Evolutionary conservation across 2,329 filamentous ascomycete species (phyloP), one percentile per base, ranked within the genome.

Genomic region (Aureobasidium sp.): DNA sequence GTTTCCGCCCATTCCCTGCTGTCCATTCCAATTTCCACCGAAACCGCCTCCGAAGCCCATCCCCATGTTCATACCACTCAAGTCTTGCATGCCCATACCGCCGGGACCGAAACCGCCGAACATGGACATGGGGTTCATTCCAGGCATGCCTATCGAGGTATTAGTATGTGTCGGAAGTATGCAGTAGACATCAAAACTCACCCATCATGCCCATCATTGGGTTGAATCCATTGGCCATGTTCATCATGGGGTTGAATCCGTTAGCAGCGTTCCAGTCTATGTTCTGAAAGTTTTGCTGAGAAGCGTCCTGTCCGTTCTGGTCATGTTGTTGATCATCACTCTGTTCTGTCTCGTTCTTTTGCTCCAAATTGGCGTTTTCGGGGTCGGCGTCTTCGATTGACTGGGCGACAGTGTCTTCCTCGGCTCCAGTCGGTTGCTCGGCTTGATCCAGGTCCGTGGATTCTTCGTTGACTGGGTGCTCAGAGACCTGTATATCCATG

Each of bases 171-270:
- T 64, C 17, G 13, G 21, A 54, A 37, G 37, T 40, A 33, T 31
- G 46, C 29, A 4, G 6, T 25, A 37, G 13, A 31, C 7, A 13
- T n/a, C 2, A 17, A 15, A 50, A 80, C 89, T 71, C 83, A 96
- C 92, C 89, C 89, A 96, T 96, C 84, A 93, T 90, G 96, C 92
- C 89, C 89, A 96, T 96, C 84, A 93, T 90, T 57, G 87, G 87
- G 82, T 74, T 88, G 81, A 87, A 90, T 82, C 74, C 84, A 78
- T 60, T 51, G 84, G 84, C 73, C 75, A 70, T 74, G 71, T 89
- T 87, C 84, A 92, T 89, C 79, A 82, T 81, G 23, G 88, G 84
- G 69, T 84, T 87, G 74, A 89, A 85, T 67, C 87, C 85, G 61
- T 81, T 82, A 64, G 73, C 75, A 61, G 53, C 49, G 33, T 59